These are phyloP conservation scores for Prototheca stagnorum DNA, from an alignment of 163 green algal genomes.

Conservation along the genomic window DNA sequence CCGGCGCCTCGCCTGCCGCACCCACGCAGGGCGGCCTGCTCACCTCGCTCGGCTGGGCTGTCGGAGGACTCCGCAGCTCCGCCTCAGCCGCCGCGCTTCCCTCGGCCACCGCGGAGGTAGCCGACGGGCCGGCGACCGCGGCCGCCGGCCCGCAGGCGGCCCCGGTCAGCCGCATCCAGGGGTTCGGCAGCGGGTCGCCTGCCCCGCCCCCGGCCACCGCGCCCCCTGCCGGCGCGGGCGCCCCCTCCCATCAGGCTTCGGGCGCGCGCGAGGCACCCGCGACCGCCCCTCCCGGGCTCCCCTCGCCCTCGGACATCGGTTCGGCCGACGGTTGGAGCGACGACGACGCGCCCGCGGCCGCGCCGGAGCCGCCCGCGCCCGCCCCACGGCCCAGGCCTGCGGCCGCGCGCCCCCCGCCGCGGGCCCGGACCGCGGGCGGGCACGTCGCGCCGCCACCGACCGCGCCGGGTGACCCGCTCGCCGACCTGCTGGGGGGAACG, in stretches of 20 bases:
- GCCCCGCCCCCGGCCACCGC: not conserved
- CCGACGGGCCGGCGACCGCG: not conserved
- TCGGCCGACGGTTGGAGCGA: constrained; percentile 7
- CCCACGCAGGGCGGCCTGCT: constrained; percentile 6
- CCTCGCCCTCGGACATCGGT: not conserved
- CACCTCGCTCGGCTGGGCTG: constrained; percentile 13
- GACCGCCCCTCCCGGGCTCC: not conserved
- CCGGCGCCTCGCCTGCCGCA: not conserved
- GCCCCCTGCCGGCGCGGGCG: not conserved
- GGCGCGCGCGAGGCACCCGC: not conserved
- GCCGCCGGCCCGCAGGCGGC: not conserved
- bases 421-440: no score
- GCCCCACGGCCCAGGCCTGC: no score
- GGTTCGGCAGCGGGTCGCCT: no score
- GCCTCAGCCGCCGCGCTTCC: not conserved
- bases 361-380: no score
- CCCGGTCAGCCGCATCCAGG: no score
- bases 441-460: no score
- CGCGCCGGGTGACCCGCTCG: no score
- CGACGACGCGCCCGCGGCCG: constrained; percentile 5
- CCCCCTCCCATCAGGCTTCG: not conserved
- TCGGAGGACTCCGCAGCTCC: not conserved
- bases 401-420: no score
- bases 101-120: not conserved
- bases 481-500: no score